Evolutionary conservation across 129 eudicot species (phyloP).

Genomic region (Centaurea solstitialis): DNA sequence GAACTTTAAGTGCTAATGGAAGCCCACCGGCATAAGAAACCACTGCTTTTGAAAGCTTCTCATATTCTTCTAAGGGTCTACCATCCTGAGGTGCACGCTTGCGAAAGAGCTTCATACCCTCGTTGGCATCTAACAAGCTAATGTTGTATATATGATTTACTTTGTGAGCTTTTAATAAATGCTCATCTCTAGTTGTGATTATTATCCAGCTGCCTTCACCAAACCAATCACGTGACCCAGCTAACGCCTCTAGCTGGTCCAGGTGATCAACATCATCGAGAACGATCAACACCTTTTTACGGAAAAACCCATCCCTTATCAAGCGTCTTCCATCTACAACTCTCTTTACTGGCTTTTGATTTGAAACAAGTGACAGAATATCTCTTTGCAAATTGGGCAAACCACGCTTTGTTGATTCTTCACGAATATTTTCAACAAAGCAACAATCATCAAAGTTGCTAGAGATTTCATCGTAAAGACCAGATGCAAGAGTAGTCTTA

Average conservation of each 20-base stretch:
- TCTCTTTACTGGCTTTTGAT: not conserved
- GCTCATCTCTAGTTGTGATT: not conserved
- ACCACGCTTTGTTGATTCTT: conserved; percentile 14
- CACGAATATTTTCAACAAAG: too few relatives aligned
- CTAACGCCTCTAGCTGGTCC: too few relatives aligned
- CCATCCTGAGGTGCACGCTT: not conserved
- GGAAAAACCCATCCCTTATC: not conserved
- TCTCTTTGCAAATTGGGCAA: conserved; percentile 5
- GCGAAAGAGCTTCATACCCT: conserved; percentile 17
- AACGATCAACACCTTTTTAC: conserved; percentile 13
- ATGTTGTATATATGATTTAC: not conserved
- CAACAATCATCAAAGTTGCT: too few relatives aligned
- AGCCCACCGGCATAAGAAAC: conserved; percentile 19
- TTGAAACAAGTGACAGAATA: conserved; percentile 3
- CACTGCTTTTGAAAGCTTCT: not conserved
- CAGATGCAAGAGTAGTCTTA: too few relatives aligned
- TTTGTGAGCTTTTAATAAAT: too few relatives aligned
- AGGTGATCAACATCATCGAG: too few relatives aligned
- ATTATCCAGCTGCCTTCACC: too few relatives aligned
- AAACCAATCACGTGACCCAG: too few relatives aligned
- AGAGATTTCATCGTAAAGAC: too few relatives aligned
- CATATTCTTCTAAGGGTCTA: not conserved
- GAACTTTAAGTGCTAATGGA: conserved; percentile 22
- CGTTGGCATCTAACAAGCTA: not conserved
- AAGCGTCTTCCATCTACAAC: not conserved